Base-by-base conservation (phyloP, 371 early-diverging fungal species). In the Saksenaea oblongispora region DNA sequence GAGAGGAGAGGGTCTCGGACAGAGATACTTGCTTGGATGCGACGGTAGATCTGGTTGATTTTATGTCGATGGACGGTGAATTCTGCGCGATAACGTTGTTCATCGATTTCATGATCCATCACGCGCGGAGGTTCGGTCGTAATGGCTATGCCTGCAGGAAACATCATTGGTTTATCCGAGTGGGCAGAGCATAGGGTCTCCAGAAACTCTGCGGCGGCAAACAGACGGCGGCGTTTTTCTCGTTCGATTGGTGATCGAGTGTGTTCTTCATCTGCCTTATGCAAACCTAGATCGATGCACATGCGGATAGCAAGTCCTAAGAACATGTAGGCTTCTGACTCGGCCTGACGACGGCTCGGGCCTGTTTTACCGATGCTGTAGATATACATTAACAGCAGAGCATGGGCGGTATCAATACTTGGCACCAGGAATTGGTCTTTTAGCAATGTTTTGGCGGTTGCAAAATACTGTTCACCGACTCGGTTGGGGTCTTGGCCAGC, bases 171-270 rank as follows among this genome's bases (percentile, higher is more conserved):
- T 18, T 64, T 62, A 22, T 72, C 73, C 14, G 69, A 69, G 42
- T 72, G 73, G 5, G 66, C 60, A 0, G 66, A 61, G 31, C 73
- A 68, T 9, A 72, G 39, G 5, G 69, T 69, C 44, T 82, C 83
- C 2, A 82, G 56, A 54, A 82, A 82, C 24, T 78, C 72, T 14
- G 68, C 62, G 4, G 69, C 74, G 53, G 74, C 72, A 63, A 79
- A 82, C 17, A 74, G 60, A 8, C 83, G 64, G 2, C 78, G 66
- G 10, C 70, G 60, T 24, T 59, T 69, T 34, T 82, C 79, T 22
- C 22, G 51, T 11, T 47, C 51, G 11, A 47, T 47, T 1, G 10
- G 18, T 8, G 51, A 22, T 5, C 51, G n/a, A 22, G 8, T 47
- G 51, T 22, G 9, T n/a, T 22, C 51, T 22, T 47, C 51, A 13